Conservation (phyloP, 768 basidiomycete species). For the Hysterangium stoloniferum region DNA sequence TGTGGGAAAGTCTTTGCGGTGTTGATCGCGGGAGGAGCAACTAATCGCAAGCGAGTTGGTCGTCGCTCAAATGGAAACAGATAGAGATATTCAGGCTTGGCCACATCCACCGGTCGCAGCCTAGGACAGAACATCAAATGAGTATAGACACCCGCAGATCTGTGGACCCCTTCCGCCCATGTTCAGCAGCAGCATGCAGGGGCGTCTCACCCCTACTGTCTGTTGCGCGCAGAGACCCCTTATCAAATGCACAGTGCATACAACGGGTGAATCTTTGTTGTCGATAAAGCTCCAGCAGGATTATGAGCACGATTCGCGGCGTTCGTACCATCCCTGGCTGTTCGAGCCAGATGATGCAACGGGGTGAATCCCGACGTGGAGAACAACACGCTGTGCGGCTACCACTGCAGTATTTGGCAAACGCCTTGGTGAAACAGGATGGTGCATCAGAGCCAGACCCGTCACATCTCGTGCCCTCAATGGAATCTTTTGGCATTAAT, state of each 20-base stretch:
- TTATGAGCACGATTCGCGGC: too few species aligned
- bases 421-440: conserved; percentile 47
- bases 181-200: conserved; percentile 72
- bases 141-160: conserved; percentile 38
- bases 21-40: conserved; percentile 35
- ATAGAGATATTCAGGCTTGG: conserved; percentile 57
- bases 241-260: conserved; percentile 64
- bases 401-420: conserved; percentile 52
- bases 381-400: conserved; percentile 60
- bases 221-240: conserved; percentile 59
- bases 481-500: too few species aligned
- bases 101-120: conserved; percentile 60
- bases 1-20: conserved; percentile 11
- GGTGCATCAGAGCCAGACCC: conserved; percentile 70
- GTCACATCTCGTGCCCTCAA: conserved; percentile 55
- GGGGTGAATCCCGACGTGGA: conserved; percentile 42
- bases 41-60: conserved; percentile 47
- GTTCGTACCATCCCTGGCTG: conserved; percentile 10
- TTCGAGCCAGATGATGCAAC: conserved; percentile 18
- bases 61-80: conserved; percentile 31
- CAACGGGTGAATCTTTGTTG: conserved; percentile 27
- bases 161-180: conserved; percentile 50
- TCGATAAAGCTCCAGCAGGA: neutral
- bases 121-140: conserved; percentile 28
- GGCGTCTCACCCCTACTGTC: conserved; percentile 69